phyloP scores from a whole-genome alignment of 148 eudicot species.

The Rhododendron ovatum region DNA sequence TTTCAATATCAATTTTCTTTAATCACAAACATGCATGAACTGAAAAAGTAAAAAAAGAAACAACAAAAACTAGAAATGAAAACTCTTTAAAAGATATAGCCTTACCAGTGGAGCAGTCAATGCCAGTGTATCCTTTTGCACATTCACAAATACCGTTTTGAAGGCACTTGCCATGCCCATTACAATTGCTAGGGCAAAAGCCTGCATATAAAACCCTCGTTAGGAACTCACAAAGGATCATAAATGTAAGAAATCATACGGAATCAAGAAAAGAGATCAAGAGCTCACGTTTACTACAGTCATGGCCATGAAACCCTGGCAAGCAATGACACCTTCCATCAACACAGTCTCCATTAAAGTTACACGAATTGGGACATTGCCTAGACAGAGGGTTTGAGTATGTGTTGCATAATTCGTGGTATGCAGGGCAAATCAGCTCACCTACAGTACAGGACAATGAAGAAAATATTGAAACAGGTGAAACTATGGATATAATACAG shows the following conservation, averaged over 20 bases:
- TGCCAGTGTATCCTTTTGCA: conserved; percentile 71
- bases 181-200: conserved; percentile 73
- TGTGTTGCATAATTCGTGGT: conserved; percentile 73
- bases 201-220: conserved; percentile 39
- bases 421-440: conserved; percentile 83
- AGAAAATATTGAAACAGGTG: background rate
- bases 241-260: background rate
- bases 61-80: background rate
- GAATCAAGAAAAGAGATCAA: background rate
- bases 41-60: background rate
- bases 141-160: conserved; percentile 69
- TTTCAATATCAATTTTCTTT: background rate
- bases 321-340: conserved; percentile 82
- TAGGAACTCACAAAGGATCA: background rate
- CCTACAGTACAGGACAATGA: conserved; percentile 38
- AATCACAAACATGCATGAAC: background rate
- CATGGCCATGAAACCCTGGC: conserved; percentile 75
- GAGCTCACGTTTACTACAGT: conserved; percentile 81
- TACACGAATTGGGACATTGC: conserved; percentile 79
- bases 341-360: conserved; percentile 85
- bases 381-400: conserved; percentile 38
- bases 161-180: conserved; percentile 76
- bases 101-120: conserved; percentile 94
- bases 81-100: background rate
- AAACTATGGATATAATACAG: background rate